phyloP scores from a whole-genome alignment of 306 rosid species.

The Biancaea sappan region DNA sequence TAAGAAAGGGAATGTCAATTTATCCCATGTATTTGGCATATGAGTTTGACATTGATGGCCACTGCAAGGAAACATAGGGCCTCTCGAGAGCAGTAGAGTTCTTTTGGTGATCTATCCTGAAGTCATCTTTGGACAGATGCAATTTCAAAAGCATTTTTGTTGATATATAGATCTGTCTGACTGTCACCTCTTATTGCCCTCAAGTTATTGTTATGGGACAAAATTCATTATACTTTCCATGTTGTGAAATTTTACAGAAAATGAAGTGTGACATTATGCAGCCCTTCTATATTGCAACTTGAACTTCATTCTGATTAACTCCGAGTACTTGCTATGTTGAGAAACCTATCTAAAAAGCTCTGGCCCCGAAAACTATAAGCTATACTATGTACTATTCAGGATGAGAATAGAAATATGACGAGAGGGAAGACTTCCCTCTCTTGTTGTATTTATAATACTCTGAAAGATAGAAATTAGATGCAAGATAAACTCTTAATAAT shows the following conservation, averaged over 20 bases:
- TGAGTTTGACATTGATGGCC: constrained; percentile 33
- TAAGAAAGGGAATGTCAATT: constrained; percentile 11
- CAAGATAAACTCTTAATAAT: no score
- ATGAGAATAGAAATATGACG: no score
- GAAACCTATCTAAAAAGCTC: no score
- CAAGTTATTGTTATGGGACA: background rate
- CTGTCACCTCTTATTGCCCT: background rate
- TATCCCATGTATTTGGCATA: constrained; percentile 12
- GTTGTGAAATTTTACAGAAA: background rate
- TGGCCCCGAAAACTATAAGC: no score
- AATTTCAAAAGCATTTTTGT: constrained; percentile 2
- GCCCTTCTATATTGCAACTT: background rate
- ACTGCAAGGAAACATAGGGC: constrained; percentile 14
- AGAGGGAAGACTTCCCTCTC: no score
- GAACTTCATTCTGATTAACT: background rate
- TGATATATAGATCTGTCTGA: background rate
- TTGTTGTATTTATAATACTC: no score
- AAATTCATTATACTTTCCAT: background rate
- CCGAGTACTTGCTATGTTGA: background rate
- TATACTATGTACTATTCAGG: no score
- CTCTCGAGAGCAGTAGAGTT: background rate
- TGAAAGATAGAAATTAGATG: no score
- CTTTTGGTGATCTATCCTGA: background rate
- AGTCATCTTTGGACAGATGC: background rate
- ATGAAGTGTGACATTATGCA: background rate